Base-by-base conservation (phyloP, 768 basidiomycete species). In the Clitopilus passeckerianus region DNA sequence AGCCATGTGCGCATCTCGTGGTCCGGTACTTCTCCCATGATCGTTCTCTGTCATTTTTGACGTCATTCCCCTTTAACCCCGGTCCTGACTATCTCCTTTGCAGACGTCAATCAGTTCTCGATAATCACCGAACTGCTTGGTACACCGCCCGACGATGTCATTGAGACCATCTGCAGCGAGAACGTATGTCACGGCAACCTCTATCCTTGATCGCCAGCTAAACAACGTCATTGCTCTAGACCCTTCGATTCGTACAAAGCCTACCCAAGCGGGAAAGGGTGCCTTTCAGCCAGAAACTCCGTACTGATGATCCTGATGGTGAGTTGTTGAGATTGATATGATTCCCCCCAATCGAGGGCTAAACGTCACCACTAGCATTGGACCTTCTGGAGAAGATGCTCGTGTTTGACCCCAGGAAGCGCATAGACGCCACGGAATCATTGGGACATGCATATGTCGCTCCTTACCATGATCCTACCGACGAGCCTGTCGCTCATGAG, bases 111-210 rank as follows among this genome's bases (percentile, higher is more conserved):
- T 78, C 97, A 99, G 73, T 98, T 99, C 78, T 97, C 95, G 53
- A 98, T 99, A 75, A 99, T 99, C 77, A 98, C 96, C 44, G 96
- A 99, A 72, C 79, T 98, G 15, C 78, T 99, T 57, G 97, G 97
- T 37, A 98, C 97, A n/a, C 97, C 97, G 34, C 93, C 95, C 6
- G 95, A 98, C 82, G 97, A 98, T 81, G 97, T 98, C 78, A 98
- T 99, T 66, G 89, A 97, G 75, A 98, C 97, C 50, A 98, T 99
- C 68, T 91, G 91, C 54, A 95, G 92, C 69, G 95, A 98, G 78
- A 98, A 98, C 76, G 95, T 97, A 66, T 58, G 89, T 74, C 63
- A 65, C 43, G 20, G 22, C 53, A 57, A 64, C 35, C 50, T 58
- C 41, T 43, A 33, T 59, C 24, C 59, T 54, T 15, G 53, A 54